Percentiles rank a stretch among this genome's conserved stretches.
phyloP scores from a whole-genome alignment of 768 basidiomycete genomes.

The Floccularia luteovirens region DNA sequence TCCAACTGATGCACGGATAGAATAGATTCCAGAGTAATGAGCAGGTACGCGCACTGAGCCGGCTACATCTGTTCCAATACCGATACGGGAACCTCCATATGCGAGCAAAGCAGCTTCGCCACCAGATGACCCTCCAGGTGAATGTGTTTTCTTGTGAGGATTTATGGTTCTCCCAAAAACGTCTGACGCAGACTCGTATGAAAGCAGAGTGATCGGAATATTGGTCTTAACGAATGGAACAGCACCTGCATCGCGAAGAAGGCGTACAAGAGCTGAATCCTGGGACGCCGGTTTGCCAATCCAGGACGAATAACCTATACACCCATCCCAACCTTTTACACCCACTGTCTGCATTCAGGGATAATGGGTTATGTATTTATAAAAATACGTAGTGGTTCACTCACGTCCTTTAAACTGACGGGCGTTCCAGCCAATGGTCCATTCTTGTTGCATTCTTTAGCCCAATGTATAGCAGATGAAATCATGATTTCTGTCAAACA shows the following conservation, averaged over 20 bases:
- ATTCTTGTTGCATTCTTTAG: slow-evolving; percentile 20
- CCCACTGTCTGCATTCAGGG: slow-evolving; percentile 29
- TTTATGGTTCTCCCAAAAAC: slow-evolving; percentile 55
- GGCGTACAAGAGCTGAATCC: slow-evolving; percentile 42
- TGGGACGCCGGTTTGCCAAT: slow-evolving; percentile 33
- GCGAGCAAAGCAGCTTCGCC: slow-evolving; percentile 63
- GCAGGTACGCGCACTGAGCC: slow-evolving; percentile 64
- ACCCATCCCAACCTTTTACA: slow-evolving; percentile 48
- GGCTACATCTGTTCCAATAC: slow-evolving; percentile 64
- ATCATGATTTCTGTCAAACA: slow-evolving; percentile 58
- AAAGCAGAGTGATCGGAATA: slow-evolving; percentile 48
- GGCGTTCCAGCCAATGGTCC: slow-evolving; percentile 52
- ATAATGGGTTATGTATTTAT: background rate
- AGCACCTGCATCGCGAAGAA: slow-evolving; percentile 29
- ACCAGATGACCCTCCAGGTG: slow-evolving; percentile 62
- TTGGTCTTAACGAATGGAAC: slow-evolving; percentile 57
- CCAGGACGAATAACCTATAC: slow-evolving; percentile 50
- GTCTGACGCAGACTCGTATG: slow-evolving; percentile 49
- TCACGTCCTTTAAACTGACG: slow-evolving; percentile 47
- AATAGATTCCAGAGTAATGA: slow-evolving; percentile 57
- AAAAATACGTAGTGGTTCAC: slow-evolving; percentile 12
- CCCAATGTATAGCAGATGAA: slow-evolving; percentile 24
- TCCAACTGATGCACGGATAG: slow-evolving; percentile 42
- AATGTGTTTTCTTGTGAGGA: slow-evolving; percentile 46
- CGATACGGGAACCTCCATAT: slow-evolving; percentile 49